phyloP scores from a whole-genome alignment of 2,329 filamentous ascomycete genomes.

The Fusarium palustre region DNA sequence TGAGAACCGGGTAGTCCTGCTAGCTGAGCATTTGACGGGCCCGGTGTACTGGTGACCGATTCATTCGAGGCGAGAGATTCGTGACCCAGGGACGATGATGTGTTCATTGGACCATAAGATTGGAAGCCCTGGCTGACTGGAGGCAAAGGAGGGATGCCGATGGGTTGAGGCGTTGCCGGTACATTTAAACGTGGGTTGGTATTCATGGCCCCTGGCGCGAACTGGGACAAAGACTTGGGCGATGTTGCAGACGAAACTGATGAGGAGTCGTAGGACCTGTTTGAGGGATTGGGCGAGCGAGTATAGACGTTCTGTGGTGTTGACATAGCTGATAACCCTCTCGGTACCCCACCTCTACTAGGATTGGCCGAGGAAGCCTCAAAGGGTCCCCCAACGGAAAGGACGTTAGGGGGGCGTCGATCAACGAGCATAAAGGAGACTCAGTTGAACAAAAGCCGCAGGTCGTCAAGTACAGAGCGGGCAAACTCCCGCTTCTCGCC shows the following conservation, averaged over 20 bases:
- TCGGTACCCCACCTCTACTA: conserved; percentile 33
- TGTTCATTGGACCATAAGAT: conserved; percentile 64
- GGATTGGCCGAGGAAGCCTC: conserved; percentile 30
- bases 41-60: conserved; percentile 67
- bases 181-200: conserved; percentile 63
- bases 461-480: conserved; percentile 36
- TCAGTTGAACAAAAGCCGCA: conserved; percentile 39
- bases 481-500: conserved; percentile 27
- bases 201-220: conserved; percentile 64
- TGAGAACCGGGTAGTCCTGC: conserved; percentile 62
- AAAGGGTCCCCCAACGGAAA: conserved; percentile 34
- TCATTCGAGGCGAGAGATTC: conserved; percentile 71
- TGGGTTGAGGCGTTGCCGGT: conserved; percentile 63
- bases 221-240: conserved; percentile 65
- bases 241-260: conserved; percentile 72
- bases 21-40: conserved; percentile 51
- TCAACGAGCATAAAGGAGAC: conserved; percentile 44
- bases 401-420: conserved; percentile 35
- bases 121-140: conserved; percentile 63
- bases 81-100: conserved; percentile 64
- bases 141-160: conserved; percentile 64
- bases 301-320: conserved; percentile 67
- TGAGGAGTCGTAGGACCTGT: conserved; percentile 72
- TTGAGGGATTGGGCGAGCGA: conserved; percentile 71
- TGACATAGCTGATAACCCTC: conserved; percentile 58